Conservation (phyloP, 495 filamentous ascomycete species). For the Podospora bellae-mahoneyi region DNA sequence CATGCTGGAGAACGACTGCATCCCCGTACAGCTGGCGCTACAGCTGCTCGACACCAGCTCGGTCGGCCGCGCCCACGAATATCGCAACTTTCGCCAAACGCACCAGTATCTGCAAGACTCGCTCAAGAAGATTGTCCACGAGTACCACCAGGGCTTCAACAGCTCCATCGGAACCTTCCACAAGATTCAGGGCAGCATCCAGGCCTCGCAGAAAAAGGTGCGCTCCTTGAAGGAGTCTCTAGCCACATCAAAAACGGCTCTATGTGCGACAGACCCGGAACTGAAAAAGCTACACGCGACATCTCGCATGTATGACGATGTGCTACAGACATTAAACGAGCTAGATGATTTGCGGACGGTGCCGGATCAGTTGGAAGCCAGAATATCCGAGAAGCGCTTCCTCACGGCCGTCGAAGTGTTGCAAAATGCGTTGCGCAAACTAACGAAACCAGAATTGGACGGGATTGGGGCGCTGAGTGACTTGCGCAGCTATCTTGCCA, state of each 20-base stretch:
- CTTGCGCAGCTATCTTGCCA: conserved; percentile 79
- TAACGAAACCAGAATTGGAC: conserved; percentile 85
- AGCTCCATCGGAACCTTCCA: conserved; percentile 98
- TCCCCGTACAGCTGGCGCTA: conserved; percentile 88
- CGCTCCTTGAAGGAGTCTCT: conserved; percentile 78
- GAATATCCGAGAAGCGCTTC: conserved; percentile 95
- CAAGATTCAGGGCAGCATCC: conserved; percentile 93
- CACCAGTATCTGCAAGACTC: conserved; percentile 84
- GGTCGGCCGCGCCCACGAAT: conserved; percentile 82
- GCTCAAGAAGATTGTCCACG: conserved; percentile 92
- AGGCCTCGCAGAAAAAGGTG: conserved; percentile 79
- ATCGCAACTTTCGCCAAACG: conserved; percentile 74
- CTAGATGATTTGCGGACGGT: conserved; percentile 89
- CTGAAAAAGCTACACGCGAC: conserved; percentile 79
- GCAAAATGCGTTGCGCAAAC: conserved; percentile 75
- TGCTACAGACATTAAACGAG: conserved; percentile 76
- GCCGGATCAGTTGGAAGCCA: conserved; percentile 86
- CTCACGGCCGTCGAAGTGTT: conserved; percentile 87
- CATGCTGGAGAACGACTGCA: conserved; percentile 80
- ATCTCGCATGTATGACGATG: conserved; percentile 87
- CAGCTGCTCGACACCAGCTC: conserved; percentile 93
- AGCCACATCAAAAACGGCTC: conserved; percentile 71
- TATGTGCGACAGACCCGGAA: conserved; percentile 86
- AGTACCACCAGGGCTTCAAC: conserved; percentile 98
- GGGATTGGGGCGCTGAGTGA: conserved; percentile 87